phyloP scores from a whole-genome alignment of 2,329 filamentous ascomycete genomes.

The Penicillium psychrosexuale region DNA sequence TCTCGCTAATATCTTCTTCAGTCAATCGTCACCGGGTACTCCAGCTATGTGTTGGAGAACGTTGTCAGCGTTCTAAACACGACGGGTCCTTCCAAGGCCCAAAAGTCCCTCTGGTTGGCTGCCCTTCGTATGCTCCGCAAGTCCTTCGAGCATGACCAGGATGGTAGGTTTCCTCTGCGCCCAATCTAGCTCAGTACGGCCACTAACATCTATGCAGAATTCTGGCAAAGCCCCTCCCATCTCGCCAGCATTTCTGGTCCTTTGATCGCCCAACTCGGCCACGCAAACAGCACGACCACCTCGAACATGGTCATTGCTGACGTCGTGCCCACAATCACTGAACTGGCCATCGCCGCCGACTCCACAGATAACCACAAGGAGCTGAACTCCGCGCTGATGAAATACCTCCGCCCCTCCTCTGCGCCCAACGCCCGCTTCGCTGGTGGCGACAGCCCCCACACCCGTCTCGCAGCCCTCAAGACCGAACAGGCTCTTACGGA shows the following conservation, averaged over 20 bases:
- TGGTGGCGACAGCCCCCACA: conserved; percentile 59
- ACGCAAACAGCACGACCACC: conserved; percentile 37
- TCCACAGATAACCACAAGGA: conserved; percentile 88
- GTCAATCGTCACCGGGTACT: conserved; percentile 91
- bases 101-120: conserved; percentile 63
- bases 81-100: conserved; percentile 40
- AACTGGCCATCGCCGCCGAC: conserved; percentile 75
- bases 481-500: conserved; percentile 77
- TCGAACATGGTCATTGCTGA: conserved; percentile 51
- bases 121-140: conserved; percentile 69
- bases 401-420: conserved; percentile 64
- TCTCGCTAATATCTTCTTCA: conserved; percentile 22
- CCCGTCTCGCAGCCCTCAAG: conserved; percentile 77
- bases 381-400: conserved; percentile 74
- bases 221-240: conserved; percentile 90
- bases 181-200: neutral
- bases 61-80: conserved; percentile 60
- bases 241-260: conserved; percentile 69
- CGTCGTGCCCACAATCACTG: conserved; percentile 71
- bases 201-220: conserved; percentile 50
- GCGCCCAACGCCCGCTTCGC: conserved; percentile 26
- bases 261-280: conserved; percentile 65
- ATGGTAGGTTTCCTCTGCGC: conserved; percentile 48
- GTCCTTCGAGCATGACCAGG: conserved; percentile 84
- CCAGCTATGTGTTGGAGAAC: conserved; percentile 76